phyloP scores from a whole-genome alignment of 2,329 filamentous ascomycete species.

The Aspergillus neoniger region DNA sequence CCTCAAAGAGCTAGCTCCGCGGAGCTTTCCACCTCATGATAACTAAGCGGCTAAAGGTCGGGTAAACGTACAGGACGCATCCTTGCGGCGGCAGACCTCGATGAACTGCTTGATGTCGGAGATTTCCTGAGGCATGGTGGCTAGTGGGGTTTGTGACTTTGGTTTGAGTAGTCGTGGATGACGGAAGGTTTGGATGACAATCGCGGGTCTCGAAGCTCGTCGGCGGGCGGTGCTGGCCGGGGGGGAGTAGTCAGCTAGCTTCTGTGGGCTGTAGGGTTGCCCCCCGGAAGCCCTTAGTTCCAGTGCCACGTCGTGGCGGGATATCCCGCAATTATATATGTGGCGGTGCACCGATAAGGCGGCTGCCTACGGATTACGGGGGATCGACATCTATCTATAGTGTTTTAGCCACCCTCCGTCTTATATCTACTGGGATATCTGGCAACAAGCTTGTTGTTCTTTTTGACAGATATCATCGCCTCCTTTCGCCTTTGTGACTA shows the following conservation, averaged over 20 bases:
- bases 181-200: conserved; percentile 14
- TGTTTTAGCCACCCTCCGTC: not conserved
- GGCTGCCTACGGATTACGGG: conserved; percentile 10
- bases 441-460: not conserved
- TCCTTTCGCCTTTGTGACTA: not conserved
- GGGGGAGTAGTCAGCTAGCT: not conserved
- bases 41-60: conserved; percentile 4
- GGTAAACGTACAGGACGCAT: conserved; percentile 88
- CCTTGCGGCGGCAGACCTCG: conserved; percentile 99
- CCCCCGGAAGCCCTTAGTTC: conserved; percentile 7
- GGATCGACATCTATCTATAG: conserved; percentile 21
- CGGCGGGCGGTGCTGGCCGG: conserved; percentile 7
- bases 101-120: conserved; percentile 99
- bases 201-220: conserved; percentile 26
- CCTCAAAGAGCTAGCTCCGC: not conserved
- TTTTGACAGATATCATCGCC: not conserved
- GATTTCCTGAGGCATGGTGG: conserved; percentile 97
- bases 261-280: conserved; percentile 11
- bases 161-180: conserved; percentile 14
- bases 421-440: conserved; percentile 6
- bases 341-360: conserved; percentile 5
- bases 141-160: conserved; percentile 37
- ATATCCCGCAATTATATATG: not conserved
- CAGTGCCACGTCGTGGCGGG: conserved; percentile 7
- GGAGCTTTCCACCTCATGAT: conserved; percentile 6